phyloP scores from a whole-genome alignment of 345 rosid species.

The Arabis hirsuta region DNA sequence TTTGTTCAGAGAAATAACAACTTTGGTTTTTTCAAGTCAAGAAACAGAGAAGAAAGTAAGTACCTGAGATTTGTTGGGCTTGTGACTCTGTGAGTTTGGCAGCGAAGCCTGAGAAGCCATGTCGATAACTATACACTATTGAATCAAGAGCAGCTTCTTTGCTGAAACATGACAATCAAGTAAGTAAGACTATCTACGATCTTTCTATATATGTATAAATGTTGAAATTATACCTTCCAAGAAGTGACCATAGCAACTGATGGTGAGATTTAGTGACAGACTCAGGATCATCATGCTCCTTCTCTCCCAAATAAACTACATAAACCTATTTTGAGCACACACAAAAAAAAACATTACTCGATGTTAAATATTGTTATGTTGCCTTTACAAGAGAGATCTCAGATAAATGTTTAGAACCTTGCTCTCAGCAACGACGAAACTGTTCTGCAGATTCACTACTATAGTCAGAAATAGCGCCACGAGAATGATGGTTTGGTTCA shows the following conservation, averaged over 20 bases:
- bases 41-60: not conserved
- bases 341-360: not conserved
- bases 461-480: not conserved
- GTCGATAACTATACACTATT: conserved; percentile 69
- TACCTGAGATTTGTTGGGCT: conserved; percentile 57
- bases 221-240: conserved; percentile 50
- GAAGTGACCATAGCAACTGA: conserved; percentile 54
- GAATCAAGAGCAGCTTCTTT: conserved; percentile 43
- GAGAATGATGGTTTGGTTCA: conserved; percentile 1
- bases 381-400: conserved; percentile 4
- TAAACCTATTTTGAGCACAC: conserved; percentile 45
- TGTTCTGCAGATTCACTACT: not conserved
- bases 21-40: not conserved
- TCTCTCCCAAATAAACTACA: conserved; percentile 59
- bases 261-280: conserved; percentile 53
- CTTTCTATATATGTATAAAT: not conserved
- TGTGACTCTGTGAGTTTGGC: conserved; percentile 62
- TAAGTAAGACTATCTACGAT: not conserved
- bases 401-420: not conserved
- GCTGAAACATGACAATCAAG: conserved; percentile 43
- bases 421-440: conserved; percentile 7
- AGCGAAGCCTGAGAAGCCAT: conserved; percentile 74
- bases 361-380: not conserved
- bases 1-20: not conserved
- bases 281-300: conserved; percentile 48